Percentiles rank a stretch among this genome's conserved stretches.
Evolutionary conservation across 805 yeast genomes (phyloP).

Genomic region (Yarrowia sp.): DNA sequence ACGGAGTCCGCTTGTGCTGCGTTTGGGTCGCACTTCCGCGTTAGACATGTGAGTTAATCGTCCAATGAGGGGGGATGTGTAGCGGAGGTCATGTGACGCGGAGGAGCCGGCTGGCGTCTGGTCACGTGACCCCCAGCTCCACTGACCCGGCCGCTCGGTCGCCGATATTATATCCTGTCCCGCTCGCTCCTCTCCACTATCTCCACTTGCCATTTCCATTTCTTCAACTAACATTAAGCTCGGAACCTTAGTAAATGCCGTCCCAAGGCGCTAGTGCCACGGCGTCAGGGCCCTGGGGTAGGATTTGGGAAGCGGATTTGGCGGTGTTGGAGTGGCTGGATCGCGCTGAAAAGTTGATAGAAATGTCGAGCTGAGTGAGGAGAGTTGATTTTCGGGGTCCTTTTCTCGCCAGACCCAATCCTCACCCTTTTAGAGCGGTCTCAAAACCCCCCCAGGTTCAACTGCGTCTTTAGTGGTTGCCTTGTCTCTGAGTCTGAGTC

Average conservation of each 20-base stretch:
- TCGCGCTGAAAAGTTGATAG: too few species aligned
- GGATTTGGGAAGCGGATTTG: too few species aligned
- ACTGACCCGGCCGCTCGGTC: too few species aligned
- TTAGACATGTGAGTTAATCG: constrained; percentile 30
- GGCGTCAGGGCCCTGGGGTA: constrained; percentile 38
- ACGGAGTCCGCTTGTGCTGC: constrained; percentile 17
- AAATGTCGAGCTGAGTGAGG: too few species aligned
- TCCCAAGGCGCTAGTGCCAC: constrained; percentile 39
- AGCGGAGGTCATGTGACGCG: too few species aligned
- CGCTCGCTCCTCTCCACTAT: constrained; percentile 2
- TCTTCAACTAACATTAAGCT: constrained; percentile 19
- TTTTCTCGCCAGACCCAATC: too few species aligned
- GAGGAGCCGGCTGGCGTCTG: too few species aligned
- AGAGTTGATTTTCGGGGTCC: too few species aligned
- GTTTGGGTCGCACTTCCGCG: constrained; percentile 26
- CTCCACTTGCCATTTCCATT: constrained; percentile 23
- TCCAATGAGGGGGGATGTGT: background rate
- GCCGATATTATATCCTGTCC: too few species aligned
- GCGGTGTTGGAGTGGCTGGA: too few species aligned
- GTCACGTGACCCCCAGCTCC: background rate
- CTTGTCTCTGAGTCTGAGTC: constrained; percentile 30
- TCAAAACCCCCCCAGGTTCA: constrained; percentile 4
- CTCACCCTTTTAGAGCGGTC: too few species aligned
- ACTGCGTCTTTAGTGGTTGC: constrained; percentile 33
- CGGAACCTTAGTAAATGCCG: constrained; percentile 36